Conservation (phyloP, 306 rosid species). For the Cyclanthera cordifolia region DNA sequence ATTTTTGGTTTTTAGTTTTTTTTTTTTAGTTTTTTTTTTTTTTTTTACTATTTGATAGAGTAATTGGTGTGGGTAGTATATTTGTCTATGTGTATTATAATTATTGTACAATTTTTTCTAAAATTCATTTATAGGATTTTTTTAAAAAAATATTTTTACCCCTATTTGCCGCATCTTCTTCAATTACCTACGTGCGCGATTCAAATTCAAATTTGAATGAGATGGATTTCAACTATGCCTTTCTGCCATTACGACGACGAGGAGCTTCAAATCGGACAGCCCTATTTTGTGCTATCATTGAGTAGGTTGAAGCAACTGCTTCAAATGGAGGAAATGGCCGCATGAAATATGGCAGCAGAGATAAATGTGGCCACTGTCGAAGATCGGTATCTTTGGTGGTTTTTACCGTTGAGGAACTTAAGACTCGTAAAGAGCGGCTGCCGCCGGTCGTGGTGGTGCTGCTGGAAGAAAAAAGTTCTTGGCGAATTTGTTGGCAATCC, state of each 20-base stretch:
- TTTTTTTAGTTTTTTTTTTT: too few species aligned
- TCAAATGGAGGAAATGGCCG: constrained; percentile 80
- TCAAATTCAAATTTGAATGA: too few species aligned
- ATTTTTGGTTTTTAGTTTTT: too few species aligned
- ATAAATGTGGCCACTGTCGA: constrained; percentile 24
- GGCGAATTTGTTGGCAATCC: constrained; percentile 51
- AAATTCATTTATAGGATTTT: too few species aligned
- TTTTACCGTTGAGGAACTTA: constrained; percentile 25
- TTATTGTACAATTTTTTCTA: too few species aligned
- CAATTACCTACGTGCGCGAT: too few species aligned
- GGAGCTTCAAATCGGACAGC: constrained; percentile 64
- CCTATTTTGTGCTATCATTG: constrained; percentile 73
- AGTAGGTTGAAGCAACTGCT: constrained; percentile 38
- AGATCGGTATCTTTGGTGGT: constrained; percentile 23
- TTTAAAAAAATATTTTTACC: too few species aligned
- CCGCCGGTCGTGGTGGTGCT: constrained; percentile 12
- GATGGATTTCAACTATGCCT: constrained; percentile 68
- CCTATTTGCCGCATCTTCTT: too few species aligned
- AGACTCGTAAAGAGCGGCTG: constrained; percentile 13
- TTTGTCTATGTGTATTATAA: too few species aligned
- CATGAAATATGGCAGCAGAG: constrained; percentile 38
- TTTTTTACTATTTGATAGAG: too few species aligned
- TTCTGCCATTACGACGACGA: constrained; percentile 59
- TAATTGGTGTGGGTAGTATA: too few species aligned
- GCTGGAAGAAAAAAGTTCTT: constrained; percentile 18